Evolutionary conservation across 2,329 filamentous ascomycete species (phyloP), one percentile per base, ranked within the genome.

Genomic region (Diaporthe citri): DNA sequence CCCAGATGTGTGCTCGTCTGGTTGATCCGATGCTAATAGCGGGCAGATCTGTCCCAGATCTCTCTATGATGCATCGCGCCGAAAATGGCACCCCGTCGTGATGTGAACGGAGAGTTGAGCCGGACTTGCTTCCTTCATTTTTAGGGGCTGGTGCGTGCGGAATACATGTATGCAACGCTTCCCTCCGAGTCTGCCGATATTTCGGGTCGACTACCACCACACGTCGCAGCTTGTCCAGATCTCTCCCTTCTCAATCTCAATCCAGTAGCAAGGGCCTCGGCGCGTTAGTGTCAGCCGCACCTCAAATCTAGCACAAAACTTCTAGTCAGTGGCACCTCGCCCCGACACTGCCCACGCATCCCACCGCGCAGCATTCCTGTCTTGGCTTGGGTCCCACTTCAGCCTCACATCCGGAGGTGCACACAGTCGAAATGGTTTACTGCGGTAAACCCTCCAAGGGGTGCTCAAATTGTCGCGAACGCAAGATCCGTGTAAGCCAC

Each of bases 401-500:
- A 52, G 34, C 64, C 62, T 69, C 64, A 28, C 64, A 55, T 25
- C 31, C n/a, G 8, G 64, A 69, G 64, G 48, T 20, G 48, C 64
- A 41, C 64, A 51, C 10, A 9, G 59, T 52, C 57, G 46, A 72
- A n/a, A 90, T 90, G 89, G 88, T 90, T 8, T 90, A 89, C 78
- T 90, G 89, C 77, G 88, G 89, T 7, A 90, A 89, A 78, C 88
- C 89, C 57, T 90, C 88, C 51, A 89, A 88, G 79, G 88, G 88
- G 55, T 90, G 89, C 80, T 88, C 87, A 77, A 87, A 84, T 77
- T 90, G 89, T 78, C 86, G 89, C 77, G 86, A 88, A 79, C 87
- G 88, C 78, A 90, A 90, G 81, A 88, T 90, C 76, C 87, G 87
- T 74, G 88, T 90, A 82, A 83, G 88, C 86, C 72, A 39, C 13